Evolutionary conservation across 1,284 basidiomycete species (phyloP), one percentile per base, ranked within the genome.

Genomic region (Ganoderma lingzhi): DNA sequence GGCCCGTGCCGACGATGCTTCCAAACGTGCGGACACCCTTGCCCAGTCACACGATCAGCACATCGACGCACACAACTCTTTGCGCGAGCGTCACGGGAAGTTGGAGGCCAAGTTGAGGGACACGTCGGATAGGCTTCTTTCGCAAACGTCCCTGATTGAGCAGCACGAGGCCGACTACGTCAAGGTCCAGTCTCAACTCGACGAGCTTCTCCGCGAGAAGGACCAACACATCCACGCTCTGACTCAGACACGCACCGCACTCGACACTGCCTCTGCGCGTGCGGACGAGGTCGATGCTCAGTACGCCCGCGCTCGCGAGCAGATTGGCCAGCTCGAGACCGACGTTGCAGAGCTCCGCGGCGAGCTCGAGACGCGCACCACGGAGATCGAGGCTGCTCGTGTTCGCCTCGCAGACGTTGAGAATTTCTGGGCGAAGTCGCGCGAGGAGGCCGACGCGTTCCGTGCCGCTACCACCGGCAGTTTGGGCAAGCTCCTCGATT

Each of bases 401-500:
- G 81, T 84, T 12, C 86, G 91, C 65, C 82, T 95, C 59, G 84
- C 86, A 30, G 94, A 96, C 71, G 89, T 92, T 17, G 94, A 97
- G 79, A 93, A 93, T 75, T 88, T 92, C 12, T 96, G 94, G 92
- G 88, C 93, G 39, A 93, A 93, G 79, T 94, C 94, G 51, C 89
- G 95, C 12, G 94, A 97, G 80, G 96, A 98, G 82, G 94, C 95
- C 5, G 94, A 96, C 78, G 90, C 91, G 2, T 90, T 96, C 79
- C 87, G 95, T 62, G 90, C 91, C 10, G 84, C 96, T 59, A 96
- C 95, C 2, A 95, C 94, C 0, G 91, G 92, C 55, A 88, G 91
- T 71, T 85, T 98, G 2, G 95, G 95, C 42, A 90, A 96, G 76
- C 83, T 98, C 15, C 84, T 98, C 62, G 93, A 95, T 77, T 89